A percentile compares a stretch with the other conserved stretches of the same genome.
Conservation (phyloP, 352 stramenopile genomes). For the Phytopythium oedochilum region DNA sequence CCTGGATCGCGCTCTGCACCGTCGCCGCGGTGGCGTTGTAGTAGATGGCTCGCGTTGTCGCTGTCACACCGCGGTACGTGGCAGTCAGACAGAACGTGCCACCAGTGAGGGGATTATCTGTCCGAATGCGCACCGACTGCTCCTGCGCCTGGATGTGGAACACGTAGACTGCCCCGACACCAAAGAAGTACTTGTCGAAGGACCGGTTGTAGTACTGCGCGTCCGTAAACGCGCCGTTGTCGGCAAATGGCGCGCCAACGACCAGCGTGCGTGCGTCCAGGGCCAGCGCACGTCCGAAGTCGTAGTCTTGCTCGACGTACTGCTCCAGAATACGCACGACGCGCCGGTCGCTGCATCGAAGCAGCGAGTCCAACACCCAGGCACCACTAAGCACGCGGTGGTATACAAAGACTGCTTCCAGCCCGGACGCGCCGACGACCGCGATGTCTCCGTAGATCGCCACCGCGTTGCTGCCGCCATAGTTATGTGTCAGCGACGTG, state of each 20-base stretch:
- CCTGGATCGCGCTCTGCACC: slow-evolving; percentile 82
- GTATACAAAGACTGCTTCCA: slow-evolving; percentile 69
- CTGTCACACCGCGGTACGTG: slow-evolving; percentile 49
- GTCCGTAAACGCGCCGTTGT: slow-evolving; percentile 56
- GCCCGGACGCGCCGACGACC: slow-evolving; percentile 83
- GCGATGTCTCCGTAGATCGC: slow-evolving; percentile 83
- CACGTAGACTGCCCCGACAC: slow-evolving; percentile 67
- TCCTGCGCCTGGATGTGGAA: slow-evolving; percentile 77
- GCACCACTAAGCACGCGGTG: slow-evolving; percentile 32
- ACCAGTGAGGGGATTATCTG: slow-evolving; percentile 48
- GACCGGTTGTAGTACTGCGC: slow-evolving; percentile 49
- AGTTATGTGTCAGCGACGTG: slow-evolving; percentile 52
- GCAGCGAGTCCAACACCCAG: slow-evolving; percentile 50
- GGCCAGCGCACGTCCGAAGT: slow-evolving; percentile 86
- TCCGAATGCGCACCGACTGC: slow-evolving; percentile 53
- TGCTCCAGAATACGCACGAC: slow-evolving; percentile 77
- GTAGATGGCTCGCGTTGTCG: slow-evolving; percentile 53
- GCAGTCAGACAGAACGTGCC: slow-evolving; percentile 78
- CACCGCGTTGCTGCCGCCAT: slow-evolving; percentile 60
- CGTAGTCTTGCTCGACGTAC: slow-evolving; percentile 78
- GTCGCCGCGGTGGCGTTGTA: slow-evolving; percentile 54
- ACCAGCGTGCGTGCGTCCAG: slow-evolving; percentile 83
- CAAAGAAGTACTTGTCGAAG: slow-evolving; percentile 62
- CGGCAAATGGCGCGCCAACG: slow-evolving; percentile 84
- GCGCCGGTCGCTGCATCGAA: slow-evolving; percentile 81